Percentiles rank a stretch among this genome's conserved stretches.
Conservation (phyloP, 345 rosid genomes). For the Pistacia atlantica region DNA sequence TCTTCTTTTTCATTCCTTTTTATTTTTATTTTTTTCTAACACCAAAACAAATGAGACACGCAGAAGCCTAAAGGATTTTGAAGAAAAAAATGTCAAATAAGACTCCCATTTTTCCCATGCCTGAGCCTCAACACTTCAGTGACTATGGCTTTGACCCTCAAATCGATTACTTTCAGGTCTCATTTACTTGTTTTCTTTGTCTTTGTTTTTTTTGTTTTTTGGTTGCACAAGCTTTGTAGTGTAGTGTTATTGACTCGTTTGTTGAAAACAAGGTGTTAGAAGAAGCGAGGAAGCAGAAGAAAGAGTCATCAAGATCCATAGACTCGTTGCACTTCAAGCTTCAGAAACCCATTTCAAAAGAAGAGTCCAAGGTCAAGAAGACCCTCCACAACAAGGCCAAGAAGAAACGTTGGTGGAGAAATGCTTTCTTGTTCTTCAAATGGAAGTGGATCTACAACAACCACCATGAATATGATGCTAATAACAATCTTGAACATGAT, state of each 20-base stretch:
- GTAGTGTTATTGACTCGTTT: background rate
- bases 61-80: background rate
- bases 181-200: background rate
- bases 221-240: background rate
- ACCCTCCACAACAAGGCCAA: slow-evolving; percentile 33
- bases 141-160: slow-evolving; percentile 94
- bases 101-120: slow-evolving; percentile 68
- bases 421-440: slow-evolving; percentile 67
- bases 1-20: background rate
- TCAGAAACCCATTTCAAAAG: slow-evolving; percentile 80
- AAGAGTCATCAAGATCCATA: slow-evolving; percentile 44
- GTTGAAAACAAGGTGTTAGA: slow-evolving; percentile 54
- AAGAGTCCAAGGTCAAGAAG: slow-evolving; percentile 47
- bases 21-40: too few relatives aligned
- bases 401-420: slow-evolving; percentile 84
- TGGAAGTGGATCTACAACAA: slow-evolving; percentile 46
- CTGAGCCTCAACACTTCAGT: slow-evolving; percentile 69
- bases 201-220: background rate
- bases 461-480: slow-evolving; percentile 2
- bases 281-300: slow-evolving; percentile 74
- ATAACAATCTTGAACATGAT: slow-evolving; percentile 35
- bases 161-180: slow-evolving; percentile 78
- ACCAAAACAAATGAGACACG: background rate
- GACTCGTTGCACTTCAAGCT: slow-evolving; percentile 80
- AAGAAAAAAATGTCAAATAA: slow-evolving; percentile 49